Evolutionary conservation across 2,329 filamentous ascomycete genomes (phyloP), one percentile per base, ranked within the genome.

Genomic region (Pseudovirgaria hyperparasitica): DNA sequence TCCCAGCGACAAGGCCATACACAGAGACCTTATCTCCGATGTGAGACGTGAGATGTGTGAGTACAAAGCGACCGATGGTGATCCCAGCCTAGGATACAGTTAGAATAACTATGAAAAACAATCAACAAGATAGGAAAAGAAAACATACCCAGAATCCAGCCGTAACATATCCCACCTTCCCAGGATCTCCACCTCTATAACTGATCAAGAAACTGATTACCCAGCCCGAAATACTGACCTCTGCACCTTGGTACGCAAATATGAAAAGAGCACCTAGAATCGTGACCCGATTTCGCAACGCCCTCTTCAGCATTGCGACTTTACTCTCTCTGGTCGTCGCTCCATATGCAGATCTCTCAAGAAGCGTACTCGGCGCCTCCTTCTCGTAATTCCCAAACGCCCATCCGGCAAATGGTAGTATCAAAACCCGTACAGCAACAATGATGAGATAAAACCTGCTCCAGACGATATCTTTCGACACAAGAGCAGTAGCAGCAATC

Each of bases 161-260:
- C 2, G 79, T 84, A 13, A 90, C 79, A 49, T 90, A 90, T 19
- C 84, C 82, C 11, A 90, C 79, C 4, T 66, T 62, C 0, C 67
- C 61, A 5, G 80, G 79, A 39, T 78, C 65, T 9, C 80, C 82
- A 30, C 72, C 60, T 19, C 82, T 74, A 35, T 73, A 69, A 26
- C 68, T 67, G 51, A 90, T 84, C 20, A 92, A 60, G 57, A 86
- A 92, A 3, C 78, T 84, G 35, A 87, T 84, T 25, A 87, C 76
- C 84, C 82, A 92, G 28, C 82, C 82, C 0, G 77, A 82, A 37
- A 87, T 81, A 9, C 75, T 76, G 10, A 92, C 82, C 53, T 92
- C 82, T 19, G 79, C 77, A 18, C 82, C 82, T 52, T 90, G 81
- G 50, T 92, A 92, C 15, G 75, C 72, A 49, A 92, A 90, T 50